A percentile compares a stretch with the other conserved stretches of the same genome.
Conservation (phyloP, 495 filamentous ascomycete species). For the Aspergillus indologenus region DNA sequence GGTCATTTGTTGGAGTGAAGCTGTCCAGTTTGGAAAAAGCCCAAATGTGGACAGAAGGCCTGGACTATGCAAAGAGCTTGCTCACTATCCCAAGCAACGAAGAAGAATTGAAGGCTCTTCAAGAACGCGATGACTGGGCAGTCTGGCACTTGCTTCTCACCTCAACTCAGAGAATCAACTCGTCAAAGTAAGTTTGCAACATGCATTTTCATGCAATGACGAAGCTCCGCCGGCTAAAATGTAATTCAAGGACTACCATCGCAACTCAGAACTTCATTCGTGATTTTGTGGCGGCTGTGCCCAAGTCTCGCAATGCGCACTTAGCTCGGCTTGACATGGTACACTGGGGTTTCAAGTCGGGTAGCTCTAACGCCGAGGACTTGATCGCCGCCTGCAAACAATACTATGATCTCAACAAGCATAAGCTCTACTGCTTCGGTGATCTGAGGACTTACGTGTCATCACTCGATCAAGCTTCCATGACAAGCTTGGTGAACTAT, state of each 20-base stretch:
- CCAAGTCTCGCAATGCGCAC: conserved; percentile 48
- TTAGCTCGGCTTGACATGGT: conserved; percentile 39
- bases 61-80: conserved; percentile 40
- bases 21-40: conserved; percentile 42
- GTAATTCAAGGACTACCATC: conserved; percentile 27
- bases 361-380: conserved; percentile 30
- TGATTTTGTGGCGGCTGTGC: conserved; percentile 32
- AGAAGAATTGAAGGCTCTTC: conserved; percentile 32
- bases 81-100: conserved; percentile 36
- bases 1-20: conserved; percentile 46
- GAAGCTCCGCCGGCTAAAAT: conserved; percentile 9
- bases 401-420: conserved; percentile 49
- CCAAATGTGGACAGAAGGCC: conserved; percentile 46
- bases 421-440: conserved; percentile 53
- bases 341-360: conserved; percentile 26
- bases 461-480: conserved; percentile 32
- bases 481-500: conserved; percentile 41
- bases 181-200: conserved; percentile 29
- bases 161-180: conserved; percentile 28
- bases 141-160: conserved; percentile 50
- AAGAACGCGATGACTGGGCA: conserved; percentile 55
- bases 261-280: conserved; percentile 33
- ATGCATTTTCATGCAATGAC: neutral
- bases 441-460: conserved; percentile 49
- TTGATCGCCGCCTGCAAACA: conserved; percentile 41